phyloP scores from a whole-genome alignment of 2,329 filamentous ascomycete genomes.

The Coniosporium tulheliwenetii region DNA sequence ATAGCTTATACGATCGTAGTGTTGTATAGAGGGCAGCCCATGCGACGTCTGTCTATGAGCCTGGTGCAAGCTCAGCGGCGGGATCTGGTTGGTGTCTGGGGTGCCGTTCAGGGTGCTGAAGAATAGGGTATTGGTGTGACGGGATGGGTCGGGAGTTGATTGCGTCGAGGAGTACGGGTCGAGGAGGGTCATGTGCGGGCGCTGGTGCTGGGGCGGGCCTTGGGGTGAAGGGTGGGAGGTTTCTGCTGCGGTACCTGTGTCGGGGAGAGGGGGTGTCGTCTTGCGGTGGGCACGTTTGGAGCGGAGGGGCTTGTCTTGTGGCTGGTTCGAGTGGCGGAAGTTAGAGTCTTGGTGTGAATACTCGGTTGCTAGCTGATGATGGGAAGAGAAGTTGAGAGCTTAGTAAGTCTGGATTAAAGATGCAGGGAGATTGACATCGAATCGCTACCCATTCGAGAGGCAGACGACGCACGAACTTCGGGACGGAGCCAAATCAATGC shows the following conservation, averaged over 20 bases:
- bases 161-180: conserved; percentile 19
- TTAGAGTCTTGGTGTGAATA: too few relatives aligned
- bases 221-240: conserved; percentile 7
- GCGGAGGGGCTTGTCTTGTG: conserved; percentile 62
- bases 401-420: too few relatives aligned
- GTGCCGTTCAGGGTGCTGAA: conserved; percentile 13
- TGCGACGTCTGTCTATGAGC: neutral
- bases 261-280: conserved; percentile 13
- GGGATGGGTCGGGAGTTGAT: conserved; percentile 20
- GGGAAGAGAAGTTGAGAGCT: too few relatives aligned
- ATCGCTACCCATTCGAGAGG: too few relatives aligned
- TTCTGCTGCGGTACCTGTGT: conserved; percentile 2
- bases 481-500: too few relatives aligned
- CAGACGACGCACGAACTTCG: too few relatives aligned
- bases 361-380: too few relatives aligned
- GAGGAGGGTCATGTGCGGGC: conserved; percentile 1
- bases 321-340: conserved; percentile 26
- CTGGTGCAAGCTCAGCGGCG: neutral
- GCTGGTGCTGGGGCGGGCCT: conserved; percentile 2
- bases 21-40: neutral
- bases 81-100: neutral
- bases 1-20: neutral
- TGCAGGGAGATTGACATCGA: too few relatives aligned
- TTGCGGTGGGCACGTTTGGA: conserved; percentile 55
- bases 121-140: neutral